phyloP scores from a whole-genome alignment of 2,329 filamentous ascomycete species.

The Monosporascus ibericus region DNA sequence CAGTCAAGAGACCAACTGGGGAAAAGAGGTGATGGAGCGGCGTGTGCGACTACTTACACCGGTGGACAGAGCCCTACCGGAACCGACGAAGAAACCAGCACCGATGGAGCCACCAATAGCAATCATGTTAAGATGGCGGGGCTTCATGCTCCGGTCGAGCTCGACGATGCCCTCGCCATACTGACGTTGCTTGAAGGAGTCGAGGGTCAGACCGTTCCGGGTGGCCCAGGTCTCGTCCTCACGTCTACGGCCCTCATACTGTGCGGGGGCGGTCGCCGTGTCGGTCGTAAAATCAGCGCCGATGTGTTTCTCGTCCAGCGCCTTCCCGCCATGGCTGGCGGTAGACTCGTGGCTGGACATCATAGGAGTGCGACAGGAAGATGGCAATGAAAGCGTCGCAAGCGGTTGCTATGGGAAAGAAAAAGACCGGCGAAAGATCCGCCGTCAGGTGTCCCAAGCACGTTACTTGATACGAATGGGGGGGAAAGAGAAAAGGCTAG shows the following conservation, averaged over 20 bases:
- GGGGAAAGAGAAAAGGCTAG: too few relatives aligned
- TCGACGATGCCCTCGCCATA: conserved; percentile 29
- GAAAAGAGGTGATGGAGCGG: not conserved
- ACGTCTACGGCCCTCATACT: conserved; percentile 13
- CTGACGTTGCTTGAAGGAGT: conserved; percentile 36
- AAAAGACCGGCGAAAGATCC: too few relatives aligned
- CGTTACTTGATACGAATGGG: too few relatives aligned
- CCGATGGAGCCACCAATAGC: conserved; percentile 52
- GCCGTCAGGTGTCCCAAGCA: too few relatives aligned
- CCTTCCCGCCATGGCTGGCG: conserved; percentile 15
- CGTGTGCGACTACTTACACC: conserved; percentile 28
- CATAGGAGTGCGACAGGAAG: conserved; percentile 9
- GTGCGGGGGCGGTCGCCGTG: not conserved
- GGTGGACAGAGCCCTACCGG: conserved; percentile 41
- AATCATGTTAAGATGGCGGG: conserved; percentile 47
- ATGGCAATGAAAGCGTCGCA: not conserved
- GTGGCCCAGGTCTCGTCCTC: conserved; percentile 26
- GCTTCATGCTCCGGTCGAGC: conserved; percentile 37
- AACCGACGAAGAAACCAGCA: conserved; percentile 57
- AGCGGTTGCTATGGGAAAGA: too few relatives aligned
- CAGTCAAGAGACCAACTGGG: not conserved
- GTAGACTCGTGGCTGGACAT: conserved; percentile 13
- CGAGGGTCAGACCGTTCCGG: conserved; percentile 34
- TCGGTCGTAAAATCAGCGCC: conserved; percentile 15
- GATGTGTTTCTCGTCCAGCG: conserved; percentile 22